A percentile compares a stretch with the other conserved stretches of the same genome.
These are phyloP conservation scores for Aureobasidium sp. DNA, from an alignment of 2,329 filamentous ascomycete genomes.

Conservation along the genomic window DNA sequence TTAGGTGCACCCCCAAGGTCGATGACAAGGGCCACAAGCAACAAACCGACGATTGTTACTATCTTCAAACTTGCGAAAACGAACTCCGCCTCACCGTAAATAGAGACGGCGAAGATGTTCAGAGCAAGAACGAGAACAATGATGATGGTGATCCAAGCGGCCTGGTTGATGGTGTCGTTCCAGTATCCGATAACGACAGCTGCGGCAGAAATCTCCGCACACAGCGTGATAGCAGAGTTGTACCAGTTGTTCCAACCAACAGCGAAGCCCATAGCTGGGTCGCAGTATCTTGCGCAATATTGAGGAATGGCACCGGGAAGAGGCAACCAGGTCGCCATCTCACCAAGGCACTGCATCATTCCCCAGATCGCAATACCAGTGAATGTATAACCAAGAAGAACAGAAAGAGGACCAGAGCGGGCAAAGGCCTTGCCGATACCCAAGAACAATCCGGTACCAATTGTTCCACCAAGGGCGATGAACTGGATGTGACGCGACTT, in stretches of 20 bases:
- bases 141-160: slow-evolving; percentile 47
- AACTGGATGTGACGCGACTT: slow-evolving; percentile 50
- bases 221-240: slow-evolving; percentile 37
- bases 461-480: slow-evolving; percentile 51
- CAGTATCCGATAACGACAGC: slow-evolving; percentile 55
- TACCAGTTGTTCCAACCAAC: slow-evolving; percentile 42
- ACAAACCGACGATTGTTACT: slow-evolving; percentile 37
- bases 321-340: slow-evolving; percentile 35
- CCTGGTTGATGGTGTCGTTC: slow-evolving; percentile 25
- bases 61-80: slow-evolving; percentile 45
- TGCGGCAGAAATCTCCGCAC: slow-evolving; percentile 56
- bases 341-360: slow-evolving; percentile 36
- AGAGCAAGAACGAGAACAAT: slow-evolving; percentile 54
- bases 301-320: slow-evolving; percentile 20
- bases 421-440: slow-evolving; percentile 15
- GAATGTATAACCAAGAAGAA: slow-evolving; percentile 12
- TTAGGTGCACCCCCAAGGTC: slow-evolving; percentile 54
- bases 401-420: slow-evolving; percentile 13
- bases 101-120: slow-evolving; percentile 46
- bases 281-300: slow-evolving; percentile 18
- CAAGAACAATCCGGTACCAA: slow-evolving; percentile 24
- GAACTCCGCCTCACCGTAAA: slow-evolving; percentile 45
- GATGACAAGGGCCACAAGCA: slow-evolving; percentile 42
- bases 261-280: slow-evolving; percentile 24
- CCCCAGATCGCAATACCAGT: slow-evolving; percentile 24